A percentile compares a stretch with the other conserved stretches of the same genome.
phyloP scores from a whole-genome alignment of 2,329 filamentous ascomycete genomes.

The Penicillium sp. region DNA sequence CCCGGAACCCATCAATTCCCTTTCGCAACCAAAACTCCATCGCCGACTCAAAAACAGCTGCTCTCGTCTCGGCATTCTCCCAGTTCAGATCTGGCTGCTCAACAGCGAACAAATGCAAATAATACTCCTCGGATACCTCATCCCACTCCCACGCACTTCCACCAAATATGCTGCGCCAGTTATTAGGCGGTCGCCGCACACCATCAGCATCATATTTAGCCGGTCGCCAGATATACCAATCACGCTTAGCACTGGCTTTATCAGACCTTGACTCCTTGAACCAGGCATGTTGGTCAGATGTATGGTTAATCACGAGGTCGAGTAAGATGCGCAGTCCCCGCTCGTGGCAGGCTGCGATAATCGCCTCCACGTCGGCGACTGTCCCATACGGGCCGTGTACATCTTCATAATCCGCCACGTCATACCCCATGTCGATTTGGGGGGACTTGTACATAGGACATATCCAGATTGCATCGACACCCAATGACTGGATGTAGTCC shows the following conservation, averaged over 20 bases:
- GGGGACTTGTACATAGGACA: constrained; percentile 67
- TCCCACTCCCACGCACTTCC: constrained; percentile 69
- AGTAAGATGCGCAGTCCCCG: constrained; percentile 68
- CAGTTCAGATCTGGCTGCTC: constrained; percentile 79
- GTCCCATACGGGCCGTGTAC: constrained; percentile 64
- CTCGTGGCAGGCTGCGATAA: constrained; percentile 58
- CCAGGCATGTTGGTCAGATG: constrained; percentile 67
- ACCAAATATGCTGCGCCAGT: constrained; percentile 66
- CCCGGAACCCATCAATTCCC: constrained; percentile 68
- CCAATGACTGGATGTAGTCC: constrained; percentile 61
- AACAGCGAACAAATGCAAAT: constrained; percentile 69
- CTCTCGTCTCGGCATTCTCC: constrained; percentile 65
- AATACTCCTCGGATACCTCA: constrained; percentile 67
- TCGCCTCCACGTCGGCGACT: constrained; percentile 58
- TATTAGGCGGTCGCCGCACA: constrained; percentile 65
- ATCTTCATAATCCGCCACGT: constrained; percentile 64
- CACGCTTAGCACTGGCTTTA: constrained; percentile 59
- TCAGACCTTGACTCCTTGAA: constrained; percentile 63
- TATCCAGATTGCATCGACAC: constrained; percentile 66
- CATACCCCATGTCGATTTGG: constrained; percentile 68
- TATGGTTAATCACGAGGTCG: constrained; percentile 74
- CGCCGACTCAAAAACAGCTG: constrained; percentile 65
- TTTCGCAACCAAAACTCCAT: constrained; percentile 74
- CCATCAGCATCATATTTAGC: constrained; percentile 54
- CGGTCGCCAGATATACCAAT: constrained; percentile 62